phyloP scores from a whole-genome alignment of 768 basidiomycete genomes.

The Mycena metata region DNA sequence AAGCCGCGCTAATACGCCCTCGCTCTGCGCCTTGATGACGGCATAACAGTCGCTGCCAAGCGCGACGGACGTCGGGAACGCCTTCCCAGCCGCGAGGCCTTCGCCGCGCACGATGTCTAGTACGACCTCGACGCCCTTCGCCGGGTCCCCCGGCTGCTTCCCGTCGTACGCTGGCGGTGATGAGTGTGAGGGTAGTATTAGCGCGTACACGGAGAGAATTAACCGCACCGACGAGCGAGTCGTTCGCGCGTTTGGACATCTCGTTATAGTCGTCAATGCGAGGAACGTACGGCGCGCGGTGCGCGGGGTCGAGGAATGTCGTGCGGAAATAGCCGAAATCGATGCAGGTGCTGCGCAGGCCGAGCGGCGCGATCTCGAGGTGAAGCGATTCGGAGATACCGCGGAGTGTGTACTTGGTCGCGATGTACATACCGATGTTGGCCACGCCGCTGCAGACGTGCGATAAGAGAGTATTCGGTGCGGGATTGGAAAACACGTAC shows the following conservation, averaged over 20 bases:
- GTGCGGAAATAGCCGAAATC: conserved; percentile 60
- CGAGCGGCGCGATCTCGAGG: conserved; percentile 54
- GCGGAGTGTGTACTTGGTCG: conserved; percentile 57
- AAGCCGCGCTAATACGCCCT: not conserved
- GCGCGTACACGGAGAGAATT: no score
- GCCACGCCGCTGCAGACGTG: conserved; percentile 32
- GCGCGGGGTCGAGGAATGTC: conserved; percentile 45
- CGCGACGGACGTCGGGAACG: conserved; percentile 41
- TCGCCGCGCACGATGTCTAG: conserved; percentile 50
- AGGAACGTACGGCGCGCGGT: conserved; percentile 46
- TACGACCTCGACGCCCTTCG: conserved; percentile 51
- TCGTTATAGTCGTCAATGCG: conserved; percentile 52
- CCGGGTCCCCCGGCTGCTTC: conserved; percentile 54
- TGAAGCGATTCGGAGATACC: conserved; percentile 49
- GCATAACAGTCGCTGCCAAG: conserved; percentile 9
- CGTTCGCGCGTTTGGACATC: conserved; percentile 43
- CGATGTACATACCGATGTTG: conserved; percentile 48
- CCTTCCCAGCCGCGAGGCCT: conserved; percentile 48
- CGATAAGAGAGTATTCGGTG: no score
- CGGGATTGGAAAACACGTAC: conserved; percentile 39
- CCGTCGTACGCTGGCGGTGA: conserved; percentile 49
- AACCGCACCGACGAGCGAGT: conserved; percentile 45
- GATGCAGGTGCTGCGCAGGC: conserved; percentile 53
- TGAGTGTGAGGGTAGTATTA: no score
- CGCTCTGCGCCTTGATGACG: not conserved